A percentile compares a stretch with the other conserved stretches of the same genome.
Evolutionary conservation across 2,329 filamentous ascomycete genomes (phyloP).

Genomic region (Exophiala calicioides): DNA sequence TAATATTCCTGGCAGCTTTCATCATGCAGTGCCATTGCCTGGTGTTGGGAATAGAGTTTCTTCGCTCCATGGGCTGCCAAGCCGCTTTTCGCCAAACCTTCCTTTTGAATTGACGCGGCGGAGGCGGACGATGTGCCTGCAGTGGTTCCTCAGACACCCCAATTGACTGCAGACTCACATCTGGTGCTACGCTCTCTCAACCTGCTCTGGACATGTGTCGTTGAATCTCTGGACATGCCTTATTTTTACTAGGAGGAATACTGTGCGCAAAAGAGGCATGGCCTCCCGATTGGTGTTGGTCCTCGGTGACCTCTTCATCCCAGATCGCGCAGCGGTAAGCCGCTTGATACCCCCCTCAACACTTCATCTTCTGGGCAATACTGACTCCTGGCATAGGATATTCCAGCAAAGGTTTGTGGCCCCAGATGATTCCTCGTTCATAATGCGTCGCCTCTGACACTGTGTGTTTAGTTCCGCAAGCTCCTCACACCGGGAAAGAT

Average conservation of each 20-base stretch:
- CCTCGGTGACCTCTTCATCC: slow-evolving; percentile 91
- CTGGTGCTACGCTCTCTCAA: too few species aligned
- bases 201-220: slow-evolving; percentile 2
- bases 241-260: slow-evolving; percentile 11
- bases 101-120: too few species aligned
- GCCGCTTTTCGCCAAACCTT: too few species aligned
- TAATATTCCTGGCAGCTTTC: too few species aligned
- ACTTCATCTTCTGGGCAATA: background rate
- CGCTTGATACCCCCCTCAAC: slow-evolving; percentile 26
- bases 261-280: slow-evolving; percentile 44
- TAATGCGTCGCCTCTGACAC: slow-evolving; percentile 11
- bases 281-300: slow-evolving; percentile 89
- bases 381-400: slow-evolving; percentile 55
- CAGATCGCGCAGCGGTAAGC: slow-evolving; percentile 77
- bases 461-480: slow-evolving; percentile 69
- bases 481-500: slow-evolving; percentile 82
- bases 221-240: slow-evolving; percentile 13
- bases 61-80: too few species aligned
- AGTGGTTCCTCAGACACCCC: too few species aligned
- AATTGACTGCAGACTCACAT: too few species aligned
- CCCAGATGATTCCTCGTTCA: slow-evolving; percentile 1
- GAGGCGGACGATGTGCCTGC: too few species aligned
- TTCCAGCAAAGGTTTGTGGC: slow-evolving; percentile 76
- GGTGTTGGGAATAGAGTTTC: too few species aligned
- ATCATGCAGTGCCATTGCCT: too few species aligned